phyloP scores from a whole-genome alignment of 768 basidiomycete genomes.

The Suillus subalutaceus region DNA sequence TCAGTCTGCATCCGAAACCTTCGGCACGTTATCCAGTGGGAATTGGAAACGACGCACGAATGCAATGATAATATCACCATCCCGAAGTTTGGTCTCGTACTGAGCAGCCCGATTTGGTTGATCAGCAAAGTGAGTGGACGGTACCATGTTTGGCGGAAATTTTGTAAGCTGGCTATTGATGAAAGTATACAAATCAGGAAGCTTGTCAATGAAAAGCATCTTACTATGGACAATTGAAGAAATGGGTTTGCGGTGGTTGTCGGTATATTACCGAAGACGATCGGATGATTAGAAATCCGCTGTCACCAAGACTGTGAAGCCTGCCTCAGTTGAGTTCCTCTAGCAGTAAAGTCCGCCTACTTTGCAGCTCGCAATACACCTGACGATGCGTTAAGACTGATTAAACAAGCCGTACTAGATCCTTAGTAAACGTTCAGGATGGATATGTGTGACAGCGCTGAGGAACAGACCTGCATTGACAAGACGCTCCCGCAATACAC shows the following conservation, averaged over 20 bases:
- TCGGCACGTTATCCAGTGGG: not conserved
- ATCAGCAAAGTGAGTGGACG: conserved; percentile 33
- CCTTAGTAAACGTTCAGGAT: conserved; percentile 43
- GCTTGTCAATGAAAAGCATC: conserved; percentile 10
- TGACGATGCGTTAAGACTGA: conserved; percentile 74
- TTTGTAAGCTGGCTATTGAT: conserved; percentile 35
- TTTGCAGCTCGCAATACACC: conserved; percentile 78
- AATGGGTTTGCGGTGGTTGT: conserved; percentile 35
- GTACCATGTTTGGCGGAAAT: conserved; percentile 31
- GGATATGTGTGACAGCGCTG: conserved; percentile 17
- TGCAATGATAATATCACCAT: conserved; percentile 54
- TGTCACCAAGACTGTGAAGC: conserved; percentile 68
- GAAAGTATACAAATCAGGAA: conserved; percentile 1
- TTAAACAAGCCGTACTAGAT: conserved; percentile 81
- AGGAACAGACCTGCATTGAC: conserved; percentile 51
- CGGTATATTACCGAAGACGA: conserved; percentile 63
- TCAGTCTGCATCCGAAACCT: conserved; percentile 45
- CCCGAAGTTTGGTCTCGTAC: conserved; percentile 49
- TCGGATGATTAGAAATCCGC: conserved; percentile 73
- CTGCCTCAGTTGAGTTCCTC: conserved; percentile 12
- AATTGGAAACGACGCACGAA: conserved; percentile 39
- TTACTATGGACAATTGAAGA: conserved; percentile 38
- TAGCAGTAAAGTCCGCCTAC: conserved; percentile 41
- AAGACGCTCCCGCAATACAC: conserved; percentile 65
- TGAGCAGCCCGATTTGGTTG: conserved; percentile 44